Evolutionary conservation across 83 land plant genomes (phyloP).

Genomic region (Larix sibirica): DNA sequence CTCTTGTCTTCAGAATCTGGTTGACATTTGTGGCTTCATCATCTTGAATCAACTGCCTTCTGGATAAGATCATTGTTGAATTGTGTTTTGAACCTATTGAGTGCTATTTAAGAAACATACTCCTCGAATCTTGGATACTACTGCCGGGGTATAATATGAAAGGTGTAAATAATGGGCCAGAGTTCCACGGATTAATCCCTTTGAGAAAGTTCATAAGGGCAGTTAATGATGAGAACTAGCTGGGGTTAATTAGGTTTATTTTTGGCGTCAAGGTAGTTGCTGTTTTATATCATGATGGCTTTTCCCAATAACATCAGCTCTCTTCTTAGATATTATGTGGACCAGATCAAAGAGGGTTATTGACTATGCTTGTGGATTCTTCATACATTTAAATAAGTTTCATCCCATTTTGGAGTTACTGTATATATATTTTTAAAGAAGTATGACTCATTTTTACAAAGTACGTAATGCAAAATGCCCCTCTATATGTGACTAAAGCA

Average conservation of each 20-base stretch:
- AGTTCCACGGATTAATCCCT: neutral
- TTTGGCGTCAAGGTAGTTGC: neutral
- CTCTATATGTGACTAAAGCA: neutral
- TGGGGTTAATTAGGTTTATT: too few species aligned
- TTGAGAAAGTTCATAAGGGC: neutral
- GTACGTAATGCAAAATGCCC: neutral
- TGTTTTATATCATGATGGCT: neutral
- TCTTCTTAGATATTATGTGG: neutral
- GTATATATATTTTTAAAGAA: neutral
- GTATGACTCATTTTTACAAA: neutral
- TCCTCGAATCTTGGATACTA: neutral
- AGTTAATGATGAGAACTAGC: neutral
- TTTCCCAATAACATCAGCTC: neutral
- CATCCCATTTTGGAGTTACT: neutral
- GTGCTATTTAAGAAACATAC: neutral
- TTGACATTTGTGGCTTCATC: neutral
- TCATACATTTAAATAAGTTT: neutral
- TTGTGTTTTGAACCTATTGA: neutral
- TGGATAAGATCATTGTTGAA: neutral
- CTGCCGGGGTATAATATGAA: too few species aligned
- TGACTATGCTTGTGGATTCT: neutral
- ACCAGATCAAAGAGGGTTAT: neutral
- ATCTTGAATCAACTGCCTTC: neutral
- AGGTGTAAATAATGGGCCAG: too few species aligned
- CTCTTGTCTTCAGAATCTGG: neutral